Evolutionary conservation across 1,139 yeast species (phyloP), one percentile per base, ranked within the genome.

Genomic region (Yamadazyma blattariae): DNA sequence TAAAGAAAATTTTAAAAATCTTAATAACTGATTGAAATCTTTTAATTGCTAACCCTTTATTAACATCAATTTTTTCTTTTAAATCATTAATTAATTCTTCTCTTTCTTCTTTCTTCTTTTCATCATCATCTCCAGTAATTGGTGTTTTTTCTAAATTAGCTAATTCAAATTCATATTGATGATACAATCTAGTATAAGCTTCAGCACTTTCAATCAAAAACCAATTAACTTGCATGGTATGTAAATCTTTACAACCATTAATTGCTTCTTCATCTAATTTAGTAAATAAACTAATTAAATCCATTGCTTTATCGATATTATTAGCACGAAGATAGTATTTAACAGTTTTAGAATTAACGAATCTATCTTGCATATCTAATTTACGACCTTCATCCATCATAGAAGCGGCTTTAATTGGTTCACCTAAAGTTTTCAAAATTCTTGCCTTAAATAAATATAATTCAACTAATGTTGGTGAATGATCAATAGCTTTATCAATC

Each of bases 151-250:
- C 29, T 13, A 25, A 22, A 7, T 30, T 18, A 10, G 10, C 10
- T 12, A 47, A 37, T 10, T 39, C 39, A 14, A 47, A 48, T 22
- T 54, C 51, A 35, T 52, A 54, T 25, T 59, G 51, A 27, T 55
- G 51, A 46, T 62, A 67, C 31, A 65, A 44, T 40, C 76, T 53
- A 18, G 52, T 32, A 51, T 86, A 87, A 5, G 94, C 82, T 52
- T 86, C 95, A 2, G 94, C 97, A 56, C 85, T 82, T 55, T 88
- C 97, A 26, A 76, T 64, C 45, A 94, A 64, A 40, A 88, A 87
- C 95, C 97, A 89, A 41, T 81, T 74, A n/a, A 85, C 92, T 63
- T 92, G 97, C 83, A 94, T 86, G 28, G 76, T 71, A 53, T 86
- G 95, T 48, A 92, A 68, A 56, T 92, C 97, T 47, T 80, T 82